Conservation (phyloP, 345 rosid genomes). For the Mercurialis annua region DNA sequence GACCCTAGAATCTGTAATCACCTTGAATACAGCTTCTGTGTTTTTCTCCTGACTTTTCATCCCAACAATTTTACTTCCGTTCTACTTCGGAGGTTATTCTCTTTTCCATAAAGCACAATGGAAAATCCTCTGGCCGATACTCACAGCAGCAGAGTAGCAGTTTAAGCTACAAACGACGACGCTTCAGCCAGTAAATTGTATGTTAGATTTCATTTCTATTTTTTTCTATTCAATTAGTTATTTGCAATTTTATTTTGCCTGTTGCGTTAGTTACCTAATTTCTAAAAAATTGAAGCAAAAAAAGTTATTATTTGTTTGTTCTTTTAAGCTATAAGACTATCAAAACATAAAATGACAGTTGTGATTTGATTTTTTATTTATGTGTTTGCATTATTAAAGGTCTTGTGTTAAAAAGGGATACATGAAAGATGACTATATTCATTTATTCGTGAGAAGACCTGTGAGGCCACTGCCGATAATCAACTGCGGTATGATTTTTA, state of each 20-base stretch:
- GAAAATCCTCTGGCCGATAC: slow-evolving; percentile 44
- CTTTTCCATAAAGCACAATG: slow-evolving; percentile 18
- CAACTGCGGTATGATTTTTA: slow-evolving; percentile 60
- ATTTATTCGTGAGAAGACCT: slow-evolving; percentile 77
- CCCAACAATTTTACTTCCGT: not conserved
- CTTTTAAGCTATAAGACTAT: not conserved
- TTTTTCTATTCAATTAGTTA: not conserved
- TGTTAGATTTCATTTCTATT: slow-evolving; percentile 10
- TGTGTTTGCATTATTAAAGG: no score
- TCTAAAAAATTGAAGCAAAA: not conserved
- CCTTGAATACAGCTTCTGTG: not conserved
- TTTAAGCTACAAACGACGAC: slow-evolving; percentile 96
- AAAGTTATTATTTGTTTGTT: not conserved
- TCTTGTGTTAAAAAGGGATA: slow-evolving; percentile 87
- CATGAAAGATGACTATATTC: slow-evolving; percentile 85
- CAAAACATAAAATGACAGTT: not conserved
- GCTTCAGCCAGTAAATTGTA: slow-evolving; percentile 94
- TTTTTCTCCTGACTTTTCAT: not conserved
- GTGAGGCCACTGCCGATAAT: slow-evolving; percentile 90
- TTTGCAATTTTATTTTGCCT: not conserved
- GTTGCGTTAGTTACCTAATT: not conserved
- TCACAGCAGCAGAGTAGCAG: slow-evolving; percentile 73
- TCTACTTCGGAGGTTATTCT: not conserved
- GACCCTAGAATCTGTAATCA: no score
- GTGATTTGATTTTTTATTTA: not conserved